Evolutionary conservation across 179 eudicot genomes (phyloP).

Genomic region (Actinidia polygama): DNA sequence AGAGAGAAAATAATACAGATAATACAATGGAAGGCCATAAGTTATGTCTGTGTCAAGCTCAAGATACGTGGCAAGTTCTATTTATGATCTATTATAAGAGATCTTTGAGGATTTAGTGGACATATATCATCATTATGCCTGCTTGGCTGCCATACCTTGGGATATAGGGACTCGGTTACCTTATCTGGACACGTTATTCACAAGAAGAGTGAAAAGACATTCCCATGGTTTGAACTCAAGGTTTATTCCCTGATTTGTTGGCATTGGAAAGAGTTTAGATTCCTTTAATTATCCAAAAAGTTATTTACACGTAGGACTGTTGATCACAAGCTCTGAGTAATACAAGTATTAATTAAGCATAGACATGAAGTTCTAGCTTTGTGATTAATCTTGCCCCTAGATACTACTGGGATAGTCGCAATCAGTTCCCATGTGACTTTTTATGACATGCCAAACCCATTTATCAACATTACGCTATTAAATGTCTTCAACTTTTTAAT

Average conservation of each 20-base stretch:
- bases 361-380: background rate
- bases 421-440: background rate
- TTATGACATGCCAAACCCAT: background rate
- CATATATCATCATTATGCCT: background rate
- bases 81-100: background rate
- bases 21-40: background rate
- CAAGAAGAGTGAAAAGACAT: background rate
- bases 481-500: background rate
- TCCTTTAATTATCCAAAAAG: background rate
- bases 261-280: slow-evolving; percentile 1
- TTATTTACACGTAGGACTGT: background rate
- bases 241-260: background rate
- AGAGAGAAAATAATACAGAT: background rate
- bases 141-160: background rate
- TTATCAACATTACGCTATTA: background rate
- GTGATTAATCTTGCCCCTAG: background rate
- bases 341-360: too few relatives aligned
- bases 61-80: background rate
- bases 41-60: background rate
- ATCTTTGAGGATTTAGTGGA: background rate
- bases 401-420: background rate
- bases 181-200: background rate
- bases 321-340: background rate
- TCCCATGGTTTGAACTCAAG: background rate
- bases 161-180: background rate